These are phyloP conservation scores for Fraxinus pennsylvanica DNA, from an alignment of 257 asterid species.

Conservation along the genomic window DNA sequence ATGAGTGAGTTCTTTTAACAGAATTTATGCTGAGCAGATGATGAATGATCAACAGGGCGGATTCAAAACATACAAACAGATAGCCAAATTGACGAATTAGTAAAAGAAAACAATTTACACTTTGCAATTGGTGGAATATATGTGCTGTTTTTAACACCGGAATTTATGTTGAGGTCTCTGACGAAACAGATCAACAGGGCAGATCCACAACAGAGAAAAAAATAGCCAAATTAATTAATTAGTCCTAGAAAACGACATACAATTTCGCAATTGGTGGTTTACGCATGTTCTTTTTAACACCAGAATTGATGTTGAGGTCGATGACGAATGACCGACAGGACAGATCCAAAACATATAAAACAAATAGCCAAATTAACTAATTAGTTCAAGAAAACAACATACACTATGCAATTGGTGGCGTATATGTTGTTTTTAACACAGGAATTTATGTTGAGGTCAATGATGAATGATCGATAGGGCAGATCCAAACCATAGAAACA, in stretches of 20 bases:
- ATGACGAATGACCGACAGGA: neutral
- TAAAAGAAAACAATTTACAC: slow-evolving; percentile 45
- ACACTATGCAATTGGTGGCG: slow-evolving; percentile 75
- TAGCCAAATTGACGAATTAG: slow-evolving; percentile 8
- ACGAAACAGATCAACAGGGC: neutral
- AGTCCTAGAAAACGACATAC: slow-evolving; percentile 38
- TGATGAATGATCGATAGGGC: neutral
- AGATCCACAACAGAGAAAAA: neutral
- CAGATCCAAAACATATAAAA: neutral
- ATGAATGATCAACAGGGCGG: neutral
- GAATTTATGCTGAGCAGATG: neutral
- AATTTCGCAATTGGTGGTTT: slow-evolving; percentile 70
- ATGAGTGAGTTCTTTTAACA: neutral
- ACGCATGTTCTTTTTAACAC: slow-evolving; percentile 21
- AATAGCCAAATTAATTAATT: no score
- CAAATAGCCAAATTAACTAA: no score
- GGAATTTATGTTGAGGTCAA: neutral
- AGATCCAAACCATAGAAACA: neutral
- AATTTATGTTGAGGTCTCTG: neutral
- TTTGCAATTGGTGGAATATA: slow-evolving; percentile 77
- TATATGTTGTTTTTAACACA: slow-evolving; percentile 31
- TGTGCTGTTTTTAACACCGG: neutral
- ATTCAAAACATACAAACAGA: neutral
- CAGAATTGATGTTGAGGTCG: neutral
- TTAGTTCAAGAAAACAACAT: slow-evolving; percentile 30